These are phyloP conservation scores for Pythium sukuiense DNA, from an alignment of 352 stramenopile species.

Conservation along the genomic window DNA sequence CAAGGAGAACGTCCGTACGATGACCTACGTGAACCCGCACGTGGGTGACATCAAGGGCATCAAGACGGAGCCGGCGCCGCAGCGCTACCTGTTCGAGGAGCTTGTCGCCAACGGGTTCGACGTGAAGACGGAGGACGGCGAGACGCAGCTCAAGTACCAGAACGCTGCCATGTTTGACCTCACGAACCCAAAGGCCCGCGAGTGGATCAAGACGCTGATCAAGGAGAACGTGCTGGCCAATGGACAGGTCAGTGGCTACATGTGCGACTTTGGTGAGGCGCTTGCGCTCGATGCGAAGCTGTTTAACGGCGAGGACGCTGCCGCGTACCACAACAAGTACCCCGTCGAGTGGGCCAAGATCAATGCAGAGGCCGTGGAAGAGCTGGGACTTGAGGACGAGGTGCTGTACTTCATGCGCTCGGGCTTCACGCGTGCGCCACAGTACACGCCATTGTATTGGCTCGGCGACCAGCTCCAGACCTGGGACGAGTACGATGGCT, in stretches of 20 bases:
- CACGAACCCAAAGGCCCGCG: slow-evolving; percentile 14
- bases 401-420: slow-evolving; percentile 21
- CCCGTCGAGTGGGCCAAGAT: slow-evolving; percentile 20
- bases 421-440: slow-evolving; percentile 17
- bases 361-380: slow-evolving; percentile 13
- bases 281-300: background rate
- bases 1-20: slow-evolving; percentile 9
- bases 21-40: slow-evolving; percentile 18
- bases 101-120: slow-evolving; percentile 10
- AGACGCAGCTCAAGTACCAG: slow-evolving; percentile 17
- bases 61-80: slow-evolving; percentile 12
- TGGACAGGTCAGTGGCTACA: slow-evolving; percentile 16
- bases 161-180: slow-evolving; percentile 20
- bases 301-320: slow-evolving; percentile 8
- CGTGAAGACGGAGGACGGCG: slow-evolving; percentile 5
- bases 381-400: slow-evolving; percentile 18
- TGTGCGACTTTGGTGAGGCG: slow-evolving; percentile 21
- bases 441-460: slow-evolving; percentile 21
- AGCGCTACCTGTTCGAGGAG: slow-evolving; percentile 19
- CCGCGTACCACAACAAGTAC: slow-evolving; percentile 16
- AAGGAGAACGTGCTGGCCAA: slow-evolving; percentile 16
- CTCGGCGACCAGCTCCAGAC: slow-evolving; percentile 17
- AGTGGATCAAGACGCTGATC: slow-evolving; percentile 22
- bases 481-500: slow-evolving; percentile 23
- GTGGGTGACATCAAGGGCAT: slow-evolving; percentile 16